Conservation (phyloP, 2,329 filamentous ascomycete species). For the Colletotrichum brevisporum region DNA sequence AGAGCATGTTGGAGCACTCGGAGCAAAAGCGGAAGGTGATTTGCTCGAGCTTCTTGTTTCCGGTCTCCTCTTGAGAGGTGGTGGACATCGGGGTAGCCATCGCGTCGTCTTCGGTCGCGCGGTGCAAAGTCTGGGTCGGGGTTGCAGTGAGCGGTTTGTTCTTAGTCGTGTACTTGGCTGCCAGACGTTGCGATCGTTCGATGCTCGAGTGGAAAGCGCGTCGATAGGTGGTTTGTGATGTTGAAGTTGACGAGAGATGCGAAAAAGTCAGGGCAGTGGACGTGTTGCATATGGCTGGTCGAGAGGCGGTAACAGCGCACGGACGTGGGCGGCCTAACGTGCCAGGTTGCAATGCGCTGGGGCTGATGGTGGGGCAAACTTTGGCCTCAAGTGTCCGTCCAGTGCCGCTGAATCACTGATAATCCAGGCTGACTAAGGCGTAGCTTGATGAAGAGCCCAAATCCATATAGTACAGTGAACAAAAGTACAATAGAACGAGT, state of each 20-base stretch:
- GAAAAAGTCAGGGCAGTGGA: not conserved
- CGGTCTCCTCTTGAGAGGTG: conserved; percentile 56
- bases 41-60: conserved; percentile 76
- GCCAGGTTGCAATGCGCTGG: not conserved
- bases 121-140: not conserved
- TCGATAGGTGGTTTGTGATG: not conserved
- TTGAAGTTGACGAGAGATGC: not conserved
- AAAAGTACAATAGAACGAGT: too few relatives aligned
- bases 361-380: not conserved
- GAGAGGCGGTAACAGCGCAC: not conserved
- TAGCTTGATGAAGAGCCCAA: too few relatives aligned
- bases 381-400: not conserved
- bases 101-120: conserved; percentile 18
- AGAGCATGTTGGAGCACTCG: conserved; percentile 98
- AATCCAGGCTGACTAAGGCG: too few relatives aligned
- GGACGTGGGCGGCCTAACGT: not conserved
- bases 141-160: not conserved
- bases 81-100: conserved; percentile 74
- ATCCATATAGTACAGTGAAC: too few relatives aligned
- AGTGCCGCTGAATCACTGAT: too few relatives aligned
- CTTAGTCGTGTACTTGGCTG: too few relatives aligned
- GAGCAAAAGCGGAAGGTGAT: conserved; percentile 98
- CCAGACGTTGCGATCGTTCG: not conserved
- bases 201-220: not conserved
- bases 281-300: not conserved